Evolutionary conservation across 2,329 filamentous ascomycete genomes (phyloP).

Genomic region (Sphaceloma murrayae): DNA sequence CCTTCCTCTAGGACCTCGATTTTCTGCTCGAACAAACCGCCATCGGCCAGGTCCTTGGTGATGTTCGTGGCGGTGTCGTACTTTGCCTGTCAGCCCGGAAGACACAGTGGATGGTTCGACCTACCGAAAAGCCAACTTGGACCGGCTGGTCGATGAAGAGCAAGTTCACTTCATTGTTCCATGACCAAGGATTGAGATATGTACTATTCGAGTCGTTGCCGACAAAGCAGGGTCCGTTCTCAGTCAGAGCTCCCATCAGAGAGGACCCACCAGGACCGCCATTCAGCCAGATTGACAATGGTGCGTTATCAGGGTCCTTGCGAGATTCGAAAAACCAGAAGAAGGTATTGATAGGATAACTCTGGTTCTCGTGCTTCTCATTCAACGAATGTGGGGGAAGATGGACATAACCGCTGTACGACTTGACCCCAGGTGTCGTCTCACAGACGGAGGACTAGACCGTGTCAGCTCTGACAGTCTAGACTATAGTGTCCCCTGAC

Average conservation of each 20-base stretch:
- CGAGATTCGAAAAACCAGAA: slow-evolving; percentile 55
- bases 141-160: slow-evolving; percentile 58
- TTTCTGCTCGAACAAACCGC: slow-evolving; percentile 22
- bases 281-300: slow-evolving; percentile 48
- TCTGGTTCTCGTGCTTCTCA: slow-evolving; percentile 22
- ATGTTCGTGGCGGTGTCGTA: slow-evolving; percentile 27
- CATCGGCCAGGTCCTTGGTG: slow-evolving; percentile 20
- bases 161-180: slow-evolving; percentile 46
- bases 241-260: slow-evolving; percentile 39
- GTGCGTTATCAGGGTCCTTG: slow-evolving; percentile 44
- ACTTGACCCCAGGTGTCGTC: slow-evolving; percentile 41
- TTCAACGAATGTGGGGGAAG: slow-evolving; percentile 21
- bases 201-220: slow-evolving; percentile 44
- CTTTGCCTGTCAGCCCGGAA: not conserved
- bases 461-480: no score
- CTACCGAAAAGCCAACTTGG: slow-evolving; percentile 44
- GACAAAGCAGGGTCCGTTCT: slow-evolving; percentile 47
- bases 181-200: slow-evolving; percentile 48
- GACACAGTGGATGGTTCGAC: not conserved
- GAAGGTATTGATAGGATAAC: slow-evolving; percentile 33
- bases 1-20: slow-evolving; percentile 27
- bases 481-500: no score
- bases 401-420: slow-evolving; percentile 31
- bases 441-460: slow-evolving; percentile 34
- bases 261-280: slow-evolving; percentile 48